phyloP scores from a whole-genome alignment of 352 stramenopile genomes.

The Globisporangium abappressorium region DNA sequence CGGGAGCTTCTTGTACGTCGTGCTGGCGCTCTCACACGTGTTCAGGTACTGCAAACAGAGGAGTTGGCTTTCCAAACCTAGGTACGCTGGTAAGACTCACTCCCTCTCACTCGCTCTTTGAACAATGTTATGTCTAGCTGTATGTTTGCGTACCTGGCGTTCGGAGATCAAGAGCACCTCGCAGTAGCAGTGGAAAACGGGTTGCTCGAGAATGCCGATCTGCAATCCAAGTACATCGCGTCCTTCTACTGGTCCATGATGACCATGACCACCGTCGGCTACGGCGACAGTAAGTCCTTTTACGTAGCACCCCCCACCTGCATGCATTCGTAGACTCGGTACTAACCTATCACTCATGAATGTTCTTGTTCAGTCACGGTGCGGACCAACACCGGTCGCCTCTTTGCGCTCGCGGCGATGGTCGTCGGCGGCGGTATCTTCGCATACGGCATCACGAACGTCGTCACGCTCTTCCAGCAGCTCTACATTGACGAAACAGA shows the following conservation, averaged over 20 bases:
- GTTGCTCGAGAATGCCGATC: constrained; percentile 43
- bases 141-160: constrained; percentile 69
- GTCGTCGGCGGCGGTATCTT: constrained; percentile 76
- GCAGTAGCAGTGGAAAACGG: constrained; percentile 36
- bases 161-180: constrained; percentile 50
- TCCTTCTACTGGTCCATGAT: constrained; percentile 88
- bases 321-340: neutral
- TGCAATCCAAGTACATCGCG: constrained; percentile 69
- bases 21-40: constrained; percentile 75
- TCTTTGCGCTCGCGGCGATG: constrained; percentile 78
- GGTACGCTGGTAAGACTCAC: neutral
- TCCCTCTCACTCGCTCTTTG: neutral
- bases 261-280: constrained; percentile 81
- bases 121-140: constrained; percentile 29
- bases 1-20: constrained; percentile 67
- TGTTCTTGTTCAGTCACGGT: constrained; percentile 46
- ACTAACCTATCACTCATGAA: neutral
- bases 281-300: constrained; percentile 57
- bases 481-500: constrained; percentile 66
- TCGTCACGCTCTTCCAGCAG: constrained; percentile 75
- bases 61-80: neutral
- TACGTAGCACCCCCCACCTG: neutral
- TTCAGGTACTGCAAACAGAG: constrained; percentile 38
- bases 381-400: constrained; percentile 53
- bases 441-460: constrained; percentile 82